These are phyloP conservation scores for Jatropha podagrica DNA, from an alignment of 441 rosid genomes.

Conservation along the genomic window DNA sequence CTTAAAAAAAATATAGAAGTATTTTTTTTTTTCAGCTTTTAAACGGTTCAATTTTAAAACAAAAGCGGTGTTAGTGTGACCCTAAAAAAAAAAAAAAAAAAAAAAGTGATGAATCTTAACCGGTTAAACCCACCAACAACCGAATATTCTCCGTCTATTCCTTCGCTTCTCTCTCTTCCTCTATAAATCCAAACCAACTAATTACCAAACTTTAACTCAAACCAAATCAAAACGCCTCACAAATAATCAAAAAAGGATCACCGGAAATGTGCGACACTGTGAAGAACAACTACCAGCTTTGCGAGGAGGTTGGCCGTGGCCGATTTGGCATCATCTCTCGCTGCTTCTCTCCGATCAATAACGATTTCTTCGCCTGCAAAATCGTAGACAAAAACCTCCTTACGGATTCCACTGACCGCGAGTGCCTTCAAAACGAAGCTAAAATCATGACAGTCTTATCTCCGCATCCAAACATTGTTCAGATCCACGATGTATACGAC, in stretches of 20 bases:
- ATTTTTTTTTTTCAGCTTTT: background rate
- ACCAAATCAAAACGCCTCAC: background rate
- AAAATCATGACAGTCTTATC: constrained; percentile 67
- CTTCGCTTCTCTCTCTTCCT: background rate
- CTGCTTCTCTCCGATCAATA: constrained; percentile 50
- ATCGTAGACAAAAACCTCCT: constrained; percentile 57
- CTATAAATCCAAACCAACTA: background rate
- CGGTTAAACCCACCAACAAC: background rate
- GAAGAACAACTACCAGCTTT: constrained; percentile 54
- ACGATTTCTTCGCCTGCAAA: constrained; percentile 67
- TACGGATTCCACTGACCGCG: constrained; percentile 64
- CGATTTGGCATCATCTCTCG: constrained; percentile 76
- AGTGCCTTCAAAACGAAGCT: constrained; percentile 70
- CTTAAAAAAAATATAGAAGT: too few species aligned
- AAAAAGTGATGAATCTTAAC: background rate
- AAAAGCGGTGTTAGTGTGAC: too few species aligned
- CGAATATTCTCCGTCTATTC: constrained; percentile 15
- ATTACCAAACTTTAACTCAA: background rate
- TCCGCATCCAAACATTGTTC: constrained; percentile 67
- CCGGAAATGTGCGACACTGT: constrained; percentile 35
- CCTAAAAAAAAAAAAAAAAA: too few species aligned
- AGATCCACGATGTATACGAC: constrained; percentile 62
- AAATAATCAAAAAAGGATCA: background rate
- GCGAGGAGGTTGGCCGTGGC: constrained; percentile 86
- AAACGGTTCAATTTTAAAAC: too few species aligned